These are phyloP conservation scores for Jatropha multifida DNA, from an alignment of 441 rosid genomes.

Conservation along the genomic window DNA sequence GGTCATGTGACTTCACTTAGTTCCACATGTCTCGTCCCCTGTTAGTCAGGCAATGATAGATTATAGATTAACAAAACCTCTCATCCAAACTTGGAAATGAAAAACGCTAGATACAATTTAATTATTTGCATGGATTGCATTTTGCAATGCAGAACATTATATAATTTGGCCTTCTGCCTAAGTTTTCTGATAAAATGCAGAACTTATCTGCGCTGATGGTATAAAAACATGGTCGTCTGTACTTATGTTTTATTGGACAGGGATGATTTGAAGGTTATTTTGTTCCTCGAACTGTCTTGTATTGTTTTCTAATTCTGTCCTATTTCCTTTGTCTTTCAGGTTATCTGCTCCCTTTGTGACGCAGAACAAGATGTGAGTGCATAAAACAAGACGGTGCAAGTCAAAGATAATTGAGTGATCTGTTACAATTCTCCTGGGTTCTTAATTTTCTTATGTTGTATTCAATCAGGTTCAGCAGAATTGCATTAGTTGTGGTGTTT, in stretches of 20 bases:
- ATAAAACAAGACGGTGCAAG: neutral
- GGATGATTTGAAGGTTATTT: neutral
- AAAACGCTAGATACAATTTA: neutral
- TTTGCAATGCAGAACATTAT: no score
- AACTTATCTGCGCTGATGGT: no score
- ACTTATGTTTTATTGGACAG: neutral
- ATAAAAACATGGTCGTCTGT: neutral
- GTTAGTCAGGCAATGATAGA: no score
- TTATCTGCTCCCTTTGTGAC: constrained; percentile 59
- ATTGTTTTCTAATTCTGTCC: constrained; percentile 6
- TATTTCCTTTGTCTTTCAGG: constrained; percentile 35
- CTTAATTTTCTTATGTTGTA: constrained; percentile 13
- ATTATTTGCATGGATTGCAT: no score
- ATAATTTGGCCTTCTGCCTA: neutral
- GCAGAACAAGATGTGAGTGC: constrained; percentile 75
- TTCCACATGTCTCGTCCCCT: no score
- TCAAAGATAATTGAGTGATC: neutral
- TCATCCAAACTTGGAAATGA: neutral
- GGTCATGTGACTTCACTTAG: no score
- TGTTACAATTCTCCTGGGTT: neutral
- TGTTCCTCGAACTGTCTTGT: neutral
- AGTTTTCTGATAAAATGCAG: neutral
- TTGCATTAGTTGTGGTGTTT: constrained; percentile 65
- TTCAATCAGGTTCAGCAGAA: constrained; percentile 53
- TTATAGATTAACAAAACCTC: no score